Evolutionary conservation across 2,329 filamentous ascomycete genomes (phyloP).

Genomic region (Sporothrix euskadiensis): DNA sequence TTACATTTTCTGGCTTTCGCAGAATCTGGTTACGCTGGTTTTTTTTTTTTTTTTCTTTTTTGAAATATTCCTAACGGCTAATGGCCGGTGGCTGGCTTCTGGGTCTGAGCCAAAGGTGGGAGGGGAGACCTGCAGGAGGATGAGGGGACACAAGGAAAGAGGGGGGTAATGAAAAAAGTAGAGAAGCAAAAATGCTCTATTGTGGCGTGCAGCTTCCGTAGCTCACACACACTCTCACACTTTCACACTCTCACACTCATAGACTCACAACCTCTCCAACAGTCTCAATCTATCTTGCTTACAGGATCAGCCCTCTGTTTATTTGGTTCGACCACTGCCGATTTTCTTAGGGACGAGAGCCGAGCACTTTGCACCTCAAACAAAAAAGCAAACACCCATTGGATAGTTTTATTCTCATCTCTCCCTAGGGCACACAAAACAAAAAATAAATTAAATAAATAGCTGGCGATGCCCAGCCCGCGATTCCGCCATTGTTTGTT

Average conservation of each 20-base stretch:
- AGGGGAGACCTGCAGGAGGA: conserved; percentile 20
- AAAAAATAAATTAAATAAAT: too few relatives aligned
- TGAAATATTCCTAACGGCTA: not conserved
- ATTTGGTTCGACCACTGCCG: conserved; percentile 18
- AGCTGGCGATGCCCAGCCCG: not conserved
- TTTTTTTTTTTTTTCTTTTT: conserved; percentile 1
- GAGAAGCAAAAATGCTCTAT: not conserved
- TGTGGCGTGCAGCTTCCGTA: conserved; percentile 11
- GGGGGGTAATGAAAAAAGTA: conserved; percentile 2
- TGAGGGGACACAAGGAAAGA: conserved; percentile 17
- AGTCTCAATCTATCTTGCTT: conserved; percentile 21
- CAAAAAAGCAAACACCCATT: not conserved
- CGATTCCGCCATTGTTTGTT: not conserved
- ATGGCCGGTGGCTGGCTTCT: not conserved
- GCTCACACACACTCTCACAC: not conserved
- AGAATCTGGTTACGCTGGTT: not conserved
- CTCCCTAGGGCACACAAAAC: conserved; percentile 13
- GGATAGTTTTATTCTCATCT: not conserved
- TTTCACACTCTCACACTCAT: not conserved
- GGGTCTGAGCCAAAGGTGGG: not conserved
- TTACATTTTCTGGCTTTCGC: not conserved
- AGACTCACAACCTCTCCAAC: not conserved
- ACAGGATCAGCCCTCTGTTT: conserved; percentile 14
- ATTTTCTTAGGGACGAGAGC: not conserved
- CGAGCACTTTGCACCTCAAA: not conserved